Percentiles rank a stretch among this genome's conserved stretches.
Evolutionary conservation across 2,329 filamentous ascomycete species (phyloP).

Genomic region (Venturia asperata): DNA sequence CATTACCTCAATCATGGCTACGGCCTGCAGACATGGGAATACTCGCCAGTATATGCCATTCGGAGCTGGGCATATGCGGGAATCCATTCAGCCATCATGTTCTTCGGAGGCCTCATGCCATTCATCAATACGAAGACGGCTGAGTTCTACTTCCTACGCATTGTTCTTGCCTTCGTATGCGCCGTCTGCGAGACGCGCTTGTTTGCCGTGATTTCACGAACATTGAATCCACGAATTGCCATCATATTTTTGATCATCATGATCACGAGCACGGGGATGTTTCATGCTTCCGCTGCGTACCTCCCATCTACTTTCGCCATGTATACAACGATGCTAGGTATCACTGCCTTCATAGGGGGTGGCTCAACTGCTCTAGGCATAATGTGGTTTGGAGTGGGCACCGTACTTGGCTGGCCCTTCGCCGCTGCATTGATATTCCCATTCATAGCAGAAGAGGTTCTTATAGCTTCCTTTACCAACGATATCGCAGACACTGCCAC

Average conservation of each 20-base stretch:
- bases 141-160: constrained; percentile 85
- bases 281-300: constrained; percentile 80
- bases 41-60: constrained; percentile 90
- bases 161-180: constrained; percentile 66
- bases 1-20: constrained; percentile 92
- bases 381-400: constrained; percentile 82
- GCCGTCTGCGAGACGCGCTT: constrained; percentile 75
- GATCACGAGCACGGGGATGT: constrained; percentile 80
- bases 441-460: constrained; percentile 69
- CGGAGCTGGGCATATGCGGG: constrained; percentile 88
- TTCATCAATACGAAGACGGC: constrained; percentile 39
- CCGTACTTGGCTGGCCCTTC: constrained; percentile 91
- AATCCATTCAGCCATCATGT: constrained; percentile 64
- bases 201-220: constrained; percentile 68
- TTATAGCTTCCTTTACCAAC: constrained; percentile 48
- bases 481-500: constrained; percentile 53
- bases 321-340: constrained; percentile 82
- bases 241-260: constrained; percentile 74
- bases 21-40: constrained; percentile 97
- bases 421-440: constrained; percentile 73
- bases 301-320: constrained; percentile 94
- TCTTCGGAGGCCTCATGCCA: constrained; percentile 46
- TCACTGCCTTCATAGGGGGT: constrained; percentile 79
- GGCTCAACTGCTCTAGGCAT: constrained; percentile 76
- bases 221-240: constrained; percentile 74